Conservation (phyloP, 768 basidiomycete genomes). For the Rhodosporidiobolus sp. region DNA sequence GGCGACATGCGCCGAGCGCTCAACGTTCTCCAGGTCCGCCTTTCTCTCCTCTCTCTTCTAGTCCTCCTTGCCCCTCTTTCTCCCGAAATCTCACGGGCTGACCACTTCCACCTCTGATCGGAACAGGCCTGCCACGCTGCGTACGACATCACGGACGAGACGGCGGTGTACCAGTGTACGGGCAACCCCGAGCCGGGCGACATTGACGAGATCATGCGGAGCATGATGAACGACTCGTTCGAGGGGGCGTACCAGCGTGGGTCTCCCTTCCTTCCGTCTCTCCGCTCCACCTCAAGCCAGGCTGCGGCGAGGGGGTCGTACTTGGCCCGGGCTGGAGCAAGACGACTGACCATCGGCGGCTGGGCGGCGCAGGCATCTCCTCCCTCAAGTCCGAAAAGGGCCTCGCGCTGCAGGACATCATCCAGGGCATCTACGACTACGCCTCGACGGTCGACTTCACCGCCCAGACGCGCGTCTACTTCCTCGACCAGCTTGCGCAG, state of each 20-base stretch:
- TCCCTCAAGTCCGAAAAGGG: conserved; percentile 86
- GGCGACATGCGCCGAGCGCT: conserved; percentile 97
- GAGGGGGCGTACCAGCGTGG: conserved; percentile 69
- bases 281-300: neutral
- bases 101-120: neutral
- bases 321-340: too few species aligned
- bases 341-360: neutral
- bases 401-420: conserved; percentile 87
- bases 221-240: conserved; percentile 95
- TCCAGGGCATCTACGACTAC: conserved; percentile 87
- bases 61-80: neutral
- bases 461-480: conserved; percentile 77
- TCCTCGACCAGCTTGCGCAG: conserved; percentile 90
- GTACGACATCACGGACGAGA: conserved; percentile 80
- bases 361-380: conserved; percentile 64
- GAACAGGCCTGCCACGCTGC: conserved; percentile 85
- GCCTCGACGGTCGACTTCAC: conserved; percentile 81
- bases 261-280: neutral
- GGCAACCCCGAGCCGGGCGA: conserved; percentile 94
- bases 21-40: conserved; percentile 72
- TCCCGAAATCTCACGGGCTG: neutral
- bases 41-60: neutral
- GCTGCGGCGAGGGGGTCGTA: conserved; percentile 63
- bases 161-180: conserved; percentile 92
- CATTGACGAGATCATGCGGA: conserved; percentile 86